These are phyloP conservation scores for Solanum hybrid DNA, from an alignment of 305 asterid genomes.

Conservation along the genomic window DNA sequence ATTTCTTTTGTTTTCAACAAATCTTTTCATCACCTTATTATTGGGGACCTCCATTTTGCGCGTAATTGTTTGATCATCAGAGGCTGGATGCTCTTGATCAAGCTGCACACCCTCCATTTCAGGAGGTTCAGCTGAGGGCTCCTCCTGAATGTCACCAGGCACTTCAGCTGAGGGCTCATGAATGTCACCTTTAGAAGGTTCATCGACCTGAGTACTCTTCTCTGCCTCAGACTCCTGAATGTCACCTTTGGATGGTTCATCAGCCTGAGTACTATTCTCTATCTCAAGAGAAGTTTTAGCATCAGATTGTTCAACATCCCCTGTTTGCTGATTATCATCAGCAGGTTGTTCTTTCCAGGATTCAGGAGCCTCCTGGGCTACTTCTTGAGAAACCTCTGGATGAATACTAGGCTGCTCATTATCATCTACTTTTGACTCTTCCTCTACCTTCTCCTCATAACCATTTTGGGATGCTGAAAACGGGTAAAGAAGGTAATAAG, in stretches of 20 bases:
- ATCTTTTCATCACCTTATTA: conserved; percentile 47
- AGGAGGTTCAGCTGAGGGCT: conserved; percentile 27
- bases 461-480: conserved; percentile 37
- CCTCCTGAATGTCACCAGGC: conserved; percentile 27
- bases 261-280: conserved; percentile 19
- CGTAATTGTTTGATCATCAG: conserved; percentile 37
- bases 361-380: conserved; percentile 15
- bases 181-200: neutral
- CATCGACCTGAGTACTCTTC: neutral
- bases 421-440: conserved; percentile 13
- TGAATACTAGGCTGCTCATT: conserved; percentile 7
- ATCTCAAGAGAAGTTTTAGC: conserved; percentile 26
- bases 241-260: conserved; percentile 25
- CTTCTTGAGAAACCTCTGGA: conserved; percentile 26
- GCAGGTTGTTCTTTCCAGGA: conserved; percentile 22
- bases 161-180: neutral
- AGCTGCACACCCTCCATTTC: conserved; percentile 36
- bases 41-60: conserved; percentile 89
- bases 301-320: conserved; percentile 6
- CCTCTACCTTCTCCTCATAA: conserved; percentile 26
- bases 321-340: conserved; percentile 8
- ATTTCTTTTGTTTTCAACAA: neutral
- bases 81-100: conserved; percentile 24
- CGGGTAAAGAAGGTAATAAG: no score
- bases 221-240: conserved; percentile 17